phyloP scores from a whole-genome alignment of 2,329 filamentous ascomycete species.

The Tolypocladium tropicale region DNA sequence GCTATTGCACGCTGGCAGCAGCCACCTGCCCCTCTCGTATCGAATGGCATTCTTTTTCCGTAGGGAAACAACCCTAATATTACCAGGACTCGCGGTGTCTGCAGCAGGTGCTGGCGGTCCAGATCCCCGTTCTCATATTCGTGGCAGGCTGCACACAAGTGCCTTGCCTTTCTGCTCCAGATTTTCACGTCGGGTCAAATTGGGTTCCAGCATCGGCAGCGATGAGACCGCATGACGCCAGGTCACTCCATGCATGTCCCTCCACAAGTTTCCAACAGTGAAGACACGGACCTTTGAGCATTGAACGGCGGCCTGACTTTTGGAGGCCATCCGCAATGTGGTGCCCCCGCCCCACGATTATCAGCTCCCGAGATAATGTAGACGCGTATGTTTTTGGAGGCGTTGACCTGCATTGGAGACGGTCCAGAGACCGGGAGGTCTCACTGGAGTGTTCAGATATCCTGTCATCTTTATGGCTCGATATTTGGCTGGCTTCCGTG shows the following conservation, averaged over 20 bases:
- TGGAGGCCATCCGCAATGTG: not conserved
- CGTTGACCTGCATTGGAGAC: not conserved
- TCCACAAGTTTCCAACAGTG: slow-evolving; percentile 6
- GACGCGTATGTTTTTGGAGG: not conserved
- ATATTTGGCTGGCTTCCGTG: not conserved
- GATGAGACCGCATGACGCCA: not conserved
- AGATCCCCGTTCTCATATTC: not conserved
- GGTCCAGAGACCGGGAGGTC: not conserved
- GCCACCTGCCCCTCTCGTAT: not conserved
- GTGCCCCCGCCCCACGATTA: not conserved
- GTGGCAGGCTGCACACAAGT: not conserved
- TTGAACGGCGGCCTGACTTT: not conserved
- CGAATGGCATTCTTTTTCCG: not conserved
- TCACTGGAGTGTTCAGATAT: not conserved
- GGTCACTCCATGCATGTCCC: not conserved
- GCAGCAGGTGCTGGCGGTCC: not conserved
- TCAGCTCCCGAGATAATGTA: not conserved
- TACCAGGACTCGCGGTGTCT: not conserved
- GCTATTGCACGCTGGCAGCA: not conserved
- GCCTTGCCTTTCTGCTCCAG: not conserved
- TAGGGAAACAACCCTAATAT: not conserved
- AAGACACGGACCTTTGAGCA: not conserved
- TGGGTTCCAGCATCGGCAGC: not conserved
- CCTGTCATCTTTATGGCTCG: not conserved
- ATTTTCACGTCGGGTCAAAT: not conserved